These are phyloP conservation scores for Rhynchospora breviuscula DNA, from an alignment of 176 grass and related monocot species.

Conservation along the genomic window DNA sequence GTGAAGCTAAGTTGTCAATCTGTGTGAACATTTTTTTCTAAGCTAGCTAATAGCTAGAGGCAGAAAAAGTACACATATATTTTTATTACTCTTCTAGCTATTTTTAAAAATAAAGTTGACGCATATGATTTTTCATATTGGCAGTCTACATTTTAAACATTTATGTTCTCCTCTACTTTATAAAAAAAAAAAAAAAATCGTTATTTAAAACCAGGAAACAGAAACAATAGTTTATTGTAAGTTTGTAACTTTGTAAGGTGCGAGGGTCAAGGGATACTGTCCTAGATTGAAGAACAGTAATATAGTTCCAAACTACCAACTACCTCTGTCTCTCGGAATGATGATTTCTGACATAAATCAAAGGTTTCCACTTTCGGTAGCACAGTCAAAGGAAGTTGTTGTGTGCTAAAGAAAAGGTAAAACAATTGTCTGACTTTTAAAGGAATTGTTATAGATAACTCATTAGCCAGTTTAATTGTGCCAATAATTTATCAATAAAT, in stretches of 20 bases:
- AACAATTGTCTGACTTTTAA: constrained; percentile 9
- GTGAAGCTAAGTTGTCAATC: not conserved
- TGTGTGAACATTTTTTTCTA: not conserved
- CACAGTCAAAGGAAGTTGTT: constrained; percentile 26
- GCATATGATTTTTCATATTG: not conserved
- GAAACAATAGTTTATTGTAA: not conserved
- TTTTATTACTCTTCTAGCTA: not conserved
- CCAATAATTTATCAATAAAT: not conserved
- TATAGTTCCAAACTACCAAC: constrained; percentile 12
- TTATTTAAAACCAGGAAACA: not conserved
- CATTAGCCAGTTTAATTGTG: not conserved
- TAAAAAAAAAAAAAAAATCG: not conserved
- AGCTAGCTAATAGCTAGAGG: not conserved
- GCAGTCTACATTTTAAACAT: not conserved
- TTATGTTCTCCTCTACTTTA: not conserved
- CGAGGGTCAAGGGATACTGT: constrained; percentile 1
- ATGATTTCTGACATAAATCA: constrained; percentile 19
- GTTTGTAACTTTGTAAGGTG: not conserved
- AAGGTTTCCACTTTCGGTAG: constrained; percentile 11
- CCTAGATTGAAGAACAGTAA: constrained; percentile 27
- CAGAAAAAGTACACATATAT: not conserved
- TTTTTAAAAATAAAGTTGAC: not conserved
- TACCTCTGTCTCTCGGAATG: not conserved
- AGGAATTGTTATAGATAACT: not conserved
- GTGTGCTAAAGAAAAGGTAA: constrained; percentile 12